Evolutionary conservation across 495 filamentous ascomycete species (phyloP).

Genomic region (Neurospora sp.): DNA sequence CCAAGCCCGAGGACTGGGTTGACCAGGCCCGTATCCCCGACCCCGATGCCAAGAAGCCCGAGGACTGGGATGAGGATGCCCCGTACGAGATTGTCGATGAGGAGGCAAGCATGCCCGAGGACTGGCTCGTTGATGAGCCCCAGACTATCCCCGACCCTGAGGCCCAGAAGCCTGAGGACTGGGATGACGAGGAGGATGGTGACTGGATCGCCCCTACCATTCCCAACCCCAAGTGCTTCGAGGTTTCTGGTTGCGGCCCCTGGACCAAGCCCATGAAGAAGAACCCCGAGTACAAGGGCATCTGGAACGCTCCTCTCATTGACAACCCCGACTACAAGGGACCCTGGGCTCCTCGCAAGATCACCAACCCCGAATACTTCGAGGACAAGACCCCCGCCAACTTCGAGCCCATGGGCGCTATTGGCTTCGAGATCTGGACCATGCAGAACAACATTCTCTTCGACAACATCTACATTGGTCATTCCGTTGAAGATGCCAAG

Average conservation of each 20-base stretch:
- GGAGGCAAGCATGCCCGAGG: conserved; percentile 81
- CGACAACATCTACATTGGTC: conserved; percentile 99
- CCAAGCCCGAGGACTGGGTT: conserved; percentile 92
- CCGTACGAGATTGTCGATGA: conserved; percentile 92
- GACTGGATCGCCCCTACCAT: conserved; percentile 95
- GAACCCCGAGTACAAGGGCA: conserved; percentile 98
- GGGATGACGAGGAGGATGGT: conserved; percentile 99
- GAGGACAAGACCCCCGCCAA: conserved; percentile 96
- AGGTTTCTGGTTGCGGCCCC: conserved; percentile 85
- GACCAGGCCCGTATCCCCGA: conserved; percentile 84
- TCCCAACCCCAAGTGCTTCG: conserved; percentile 90
- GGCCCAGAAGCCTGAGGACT: conserved; percentile 97
- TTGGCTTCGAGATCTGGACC: conserved; percentile 99
- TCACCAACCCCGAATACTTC: conserved; percentile 90
- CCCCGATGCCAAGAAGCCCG: conserved; percentile 89
- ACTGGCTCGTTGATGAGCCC: conserved; percentile 94
- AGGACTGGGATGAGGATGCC: conserved; percentile 98
- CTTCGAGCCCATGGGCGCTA: conserved; percentile 96
- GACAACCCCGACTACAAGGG: conserved; percentile 99
- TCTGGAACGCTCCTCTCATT: conserved; percentile 87
- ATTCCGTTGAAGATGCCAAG: conserved; percentile 88
- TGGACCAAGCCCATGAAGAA: conserved; percentile 89
- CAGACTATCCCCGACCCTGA: conserved; percentile 83
- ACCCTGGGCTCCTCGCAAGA: conserved; percentile 87
- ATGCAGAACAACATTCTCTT: conserved; percentile 99